These are phyloP conservation scores for Fomitopsis palustris DNA, from an alignment of 1,284 basidiomycete species.

Conservation along the genomic window DNA sequence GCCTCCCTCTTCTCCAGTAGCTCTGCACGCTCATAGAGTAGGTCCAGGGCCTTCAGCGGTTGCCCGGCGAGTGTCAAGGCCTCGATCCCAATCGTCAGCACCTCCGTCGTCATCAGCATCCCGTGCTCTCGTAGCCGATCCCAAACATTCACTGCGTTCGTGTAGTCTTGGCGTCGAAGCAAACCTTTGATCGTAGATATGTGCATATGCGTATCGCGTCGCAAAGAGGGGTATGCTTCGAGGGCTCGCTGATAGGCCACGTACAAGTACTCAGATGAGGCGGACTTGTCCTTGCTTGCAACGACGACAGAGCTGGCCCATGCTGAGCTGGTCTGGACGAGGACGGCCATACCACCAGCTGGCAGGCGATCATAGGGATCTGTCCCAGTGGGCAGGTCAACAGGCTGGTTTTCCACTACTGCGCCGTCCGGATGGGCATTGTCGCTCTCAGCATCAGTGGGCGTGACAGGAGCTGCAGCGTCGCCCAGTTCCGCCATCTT, in stretches of 20 bases:
- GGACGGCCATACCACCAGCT: too few species aligned
- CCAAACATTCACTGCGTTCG: slow-evolving; percentile 44
- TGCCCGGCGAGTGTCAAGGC: slow-evolving; percentile 42
- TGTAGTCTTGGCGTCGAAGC: slow-evolving; percentile 35
- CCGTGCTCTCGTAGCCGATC: slow-evolving; percentile 30
- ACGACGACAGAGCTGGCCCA: not conserved
- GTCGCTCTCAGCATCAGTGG: not conserved
- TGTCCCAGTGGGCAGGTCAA: not conserved
- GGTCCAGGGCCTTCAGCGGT: slow-evolving; percentile 44
- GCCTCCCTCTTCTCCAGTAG: not conserved
- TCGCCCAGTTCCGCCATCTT: not conserved
- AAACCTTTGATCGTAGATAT: slow-evolving; percentile 54
- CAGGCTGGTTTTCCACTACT: not conserved
- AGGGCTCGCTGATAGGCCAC: slow-evolving; percentile 32
- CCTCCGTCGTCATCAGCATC: slow-evolving; percentile 38
- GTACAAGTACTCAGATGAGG: slow-evolving; percentile 32
- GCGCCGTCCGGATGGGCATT: not conserved
- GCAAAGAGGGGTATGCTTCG: slow-evolving; percentile 2
- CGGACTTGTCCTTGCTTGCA: not conserved
- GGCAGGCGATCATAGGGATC: not conserved
- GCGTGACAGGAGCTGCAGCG: not conserved
- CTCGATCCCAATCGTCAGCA: slow-evolving; percentile 48
- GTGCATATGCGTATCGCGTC: slow-evolving; percentile 33
- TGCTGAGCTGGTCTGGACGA: not conserved
- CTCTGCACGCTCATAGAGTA: slow-evolving; percentile 36